These are phyloP conservation scores for Didymosphaeria variabile DNA, from an alignment of 2,329 filamentous ascomycete species.

Conservation along the genomic window DNA sequence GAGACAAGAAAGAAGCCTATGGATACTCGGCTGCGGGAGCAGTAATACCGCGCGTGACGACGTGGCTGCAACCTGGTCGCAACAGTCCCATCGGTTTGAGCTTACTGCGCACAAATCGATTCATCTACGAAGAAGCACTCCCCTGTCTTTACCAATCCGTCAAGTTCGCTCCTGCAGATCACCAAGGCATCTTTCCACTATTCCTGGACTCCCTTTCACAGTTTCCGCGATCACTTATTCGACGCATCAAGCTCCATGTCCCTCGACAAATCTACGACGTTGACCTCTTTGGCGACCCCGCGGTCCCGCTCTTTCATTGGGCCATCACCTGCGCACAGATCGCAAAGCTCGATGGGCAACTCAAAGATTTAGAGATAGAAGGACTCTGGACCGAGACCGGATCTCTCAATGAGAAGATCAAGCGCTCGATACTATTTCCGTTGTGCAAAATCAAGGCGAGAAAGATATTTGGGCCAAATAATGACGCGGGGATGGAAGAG, in stretches of 20 bases:
- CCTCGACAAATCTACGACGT: slow-evolving; percentile 11
- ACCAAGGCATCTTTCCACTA: slow-evolving; percentile 30
- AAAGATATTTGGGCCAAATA: slow-evolving; percentile 24
- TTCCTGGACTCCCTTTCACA: slow-evolving; percentile 29
- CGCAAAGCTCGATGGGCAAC: slow-evolving; percentile 23
- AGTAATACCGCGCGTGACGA: slow-evolving; percentile 14
- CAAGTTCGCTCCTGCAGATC: slow-evolving; percentile 26
- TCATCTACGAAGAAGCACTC: slow-evolving; percentile 37
- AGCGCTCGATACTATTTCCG: slow-evolving; percentile 24
- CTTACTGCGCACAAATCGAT: slow-evolving; percentile 25
- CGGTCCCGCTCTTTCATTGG: slow-evolving; percentile 30
- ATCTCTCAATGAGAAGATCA: neutral
- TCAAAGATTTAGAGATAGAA: slow-evolving; percentile 28
- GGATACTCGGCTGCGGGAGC: neutral
- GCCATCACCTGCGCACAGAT: slow-evolving; percentile 38
- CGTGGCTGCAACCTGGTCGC: slow-evolving; percentile 13
- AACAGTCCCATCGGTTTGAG: slow-evolving; percentile 18
- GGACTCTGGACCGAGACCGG: slow-evolving; percentile 15
- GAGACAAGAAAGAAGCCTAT: slow-evolving; percentile 9
- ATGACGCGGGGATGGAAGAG: slow-evolving; percentile 16
- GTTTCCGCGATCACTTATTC: slow-evolving; percentile 28
- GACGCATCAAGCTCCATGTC: slow-evolving; percentile 23
- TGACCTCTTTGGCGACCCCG: slow-evolving; percentile 12
- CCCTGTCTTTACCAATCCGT: slow-evolving; percentile 32
- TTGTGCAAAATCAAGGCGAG: slow-evolving; percentile 32